A percentile compares a stretch with the other conserved stretches of the same genome.
phyloP scores from a whole-genome alignment of 2,329 filamentous ascomycete genomes.

The Lachnum nothofagi region DNA sequence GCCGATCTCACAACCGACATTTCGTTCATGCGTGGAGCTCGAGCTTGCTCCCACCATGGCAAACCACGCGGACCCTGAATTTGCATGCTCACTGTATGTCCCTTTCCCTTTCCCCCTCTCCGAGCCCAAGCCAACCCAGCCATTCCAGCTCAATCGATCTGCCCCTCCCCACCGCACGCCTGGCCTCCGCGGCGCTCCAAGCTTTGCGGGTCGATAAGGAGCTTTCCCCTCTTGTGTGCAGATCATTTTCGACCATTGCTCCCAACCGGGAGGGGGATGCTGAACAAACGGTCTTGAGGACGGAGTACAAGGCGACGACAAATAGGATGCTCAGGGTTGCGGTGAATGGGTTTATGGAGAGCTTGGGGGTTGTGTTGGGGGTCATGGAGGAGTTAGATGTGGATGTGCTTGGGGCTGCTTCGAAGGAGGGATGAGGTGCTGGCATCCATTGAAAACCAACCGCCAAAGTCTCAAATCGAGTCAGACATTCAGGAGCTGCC shows the following conservation, averaged over 20 bases:
- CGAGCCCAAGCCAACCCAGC: slow-evolving; percentile 7
- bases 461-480: too few species aligned
- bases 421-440: slow-evolving; percentile 30
- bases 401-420: slow-evolving; percentile 59
- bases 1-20: slow-evolving; percentile 11
- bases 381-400: slow-evolving; percentile 88
- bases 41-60: slow-evolving; percentile 14
- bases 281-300: slow-evolving; percentile 54
- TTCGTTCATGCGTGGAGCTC: slow-evolving; percentile 16
- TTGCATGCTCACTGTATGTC: slow-evolving; percentile 60
- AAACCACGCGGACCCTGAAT: slow-evolving; percentile 40
- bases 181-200: slow-evolving; percentile 70
- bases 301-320: slow-evolving; percentile 80
- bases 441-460: too few species aligned
- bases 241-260: slow-evolving; percentile 58
- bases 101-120: slow-evolving; percentile 23
- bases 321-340: slow-evolving; percentile 95
- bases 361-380: slow-evolving; percentile 73
- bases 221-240: slow-evolving; percentile 75
- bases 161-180: slow-evolving; percentile 74
- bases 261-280: slow-evolving; percentile 27
- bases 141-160: slow-evolving; percentile 27
- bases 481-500: too few species aligned
- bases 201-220: slow-evolving; percentile 83
- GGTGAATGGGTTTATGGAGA: slow-evolving; percentile 95